These are phyloP conservation scores for Tetrapisispora pingtungensis DNA, from an alignment of 805 yeast genomes.

Conservation along the genomic window DNA sequence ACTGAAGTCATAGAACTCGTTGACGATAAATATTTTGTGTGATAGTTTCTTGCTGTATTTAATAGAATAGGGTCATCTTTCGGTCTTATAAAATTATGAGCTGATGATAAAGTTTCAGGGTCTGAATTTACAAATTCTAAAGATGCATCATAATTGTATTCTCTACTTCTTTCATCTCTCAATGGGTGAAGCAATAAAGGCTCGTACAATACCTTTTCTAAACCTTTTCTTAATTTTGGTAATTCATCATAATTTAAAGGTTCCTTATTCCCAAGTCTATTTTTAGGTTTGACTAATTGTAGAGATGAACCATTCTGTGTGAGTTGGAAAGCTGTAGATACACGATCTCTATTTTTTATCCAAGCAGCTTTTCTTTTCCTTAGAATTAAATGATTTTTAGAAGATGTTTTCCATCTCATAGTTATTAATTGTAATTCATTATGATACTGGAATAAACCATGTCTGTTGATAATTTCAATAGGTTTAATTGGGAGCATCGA, in stretches of 20 bases:
- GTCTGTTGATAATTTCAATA: too few species aligned
- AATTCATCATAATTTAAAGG: constrained; percentile 7
- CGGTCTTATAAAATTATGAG: neutral
- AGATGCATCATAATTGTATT: constrained; percentile 55
- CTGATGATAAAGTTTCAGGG: constrained; percentile 27
- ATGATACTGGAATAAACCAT: too few species aligned
- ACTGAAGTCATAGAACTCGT: constrained; percentile 81
- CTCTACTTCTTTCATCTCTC: constrained; percentile 68
- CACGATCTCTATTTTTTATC: too few species aligned
- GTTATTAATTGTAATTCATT: too few species aligned
- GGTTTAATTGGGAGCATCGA: too few species aligned
- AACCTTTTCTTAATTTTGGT: constrained; percentile 54
- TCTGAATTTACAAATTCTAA: constrained; percentile 48
- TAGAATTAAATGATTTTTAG: too few species aligned
- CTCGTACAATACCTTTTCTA: constrained; percentile 64
- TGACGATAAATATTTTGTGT: constrained; percentile 51
- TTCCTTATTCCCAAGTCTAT: neutral
- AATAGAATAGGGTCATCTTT: constrained; percentile 48
- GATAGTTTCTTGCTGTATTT: constrained; percentile 33
- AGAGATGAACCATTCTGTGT: neutral
- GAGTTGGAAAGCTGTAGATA: neutral
- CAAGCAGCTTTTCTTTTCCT: too few species aligned
- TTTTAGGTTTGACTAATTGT: neutral
- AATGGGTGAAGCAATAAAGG: constrained; percentile 68
- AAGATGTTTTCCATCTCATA: too few species aligned